A percentile compares a stretch with the other conserved stretches of the same genome.
phyloP scores from a whole-genome alignment of 768 basidiomycete genomes.

The Russula compacta region DNA sequence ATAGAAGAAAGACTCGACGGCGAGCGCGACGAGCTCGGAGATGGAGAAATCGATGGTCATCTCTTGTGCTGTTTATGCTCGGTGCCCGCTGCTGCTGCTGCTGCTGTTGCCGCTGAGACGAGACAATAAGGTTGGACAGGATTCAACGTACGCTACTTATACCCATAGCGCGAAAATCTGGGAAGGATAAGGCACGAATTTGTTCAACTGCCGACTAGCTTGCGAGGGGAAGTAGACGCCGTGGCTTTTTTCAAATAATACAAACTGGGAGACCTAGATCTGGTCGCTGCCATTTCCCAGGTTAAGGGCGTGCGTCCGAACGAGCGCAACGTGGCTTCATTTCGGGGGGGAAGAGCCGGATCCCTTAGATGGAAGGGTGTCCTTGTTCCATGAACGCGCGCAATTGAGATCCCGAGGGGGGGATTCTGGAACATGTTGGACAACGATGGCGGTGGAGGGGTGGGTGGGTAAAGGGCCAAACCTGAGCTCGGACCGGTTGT shows the following conservation, averaged over 20 bases:
- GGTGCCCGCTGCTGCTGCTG: no score
- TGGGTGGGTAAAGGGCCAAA: not conserved
- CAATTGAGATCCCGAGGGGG: no score
- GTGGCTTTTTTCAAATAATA: not conserved
- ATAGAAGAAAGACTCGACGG: slow-evolving; percentile 14
- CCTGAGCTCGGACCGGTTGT: no score
- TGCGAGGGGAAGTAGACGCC: not conserved
- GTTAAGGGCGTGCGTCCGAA: not conserved
- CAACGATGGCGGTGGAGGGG: not conserved
- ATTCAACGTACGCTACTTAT: not conserved
- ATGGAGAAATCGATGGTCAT: slow-evolving; percentile 17
- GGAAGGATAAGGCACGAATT: slow-evolving; percentile 1
- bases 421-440: no score
- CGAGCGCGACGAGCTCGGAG: slow-evolving; percentile 15
- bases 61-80: not conserved
- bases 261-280: not conserved
- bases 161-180: not conserved
- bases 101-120: not conserved
- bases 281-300: no score
- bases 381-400: not conserved
- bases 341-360: slow-evolving; percentile 1
- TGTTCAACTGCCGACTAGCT: not conserved
- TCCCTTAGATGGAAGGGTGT: not conserved
- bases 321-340: not conserved
- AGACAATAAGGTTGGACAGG: not conserved